phyloP scores from a whole-genome alignment of 257 asterid genomes.

The Solanum paucissectum region DNA sequence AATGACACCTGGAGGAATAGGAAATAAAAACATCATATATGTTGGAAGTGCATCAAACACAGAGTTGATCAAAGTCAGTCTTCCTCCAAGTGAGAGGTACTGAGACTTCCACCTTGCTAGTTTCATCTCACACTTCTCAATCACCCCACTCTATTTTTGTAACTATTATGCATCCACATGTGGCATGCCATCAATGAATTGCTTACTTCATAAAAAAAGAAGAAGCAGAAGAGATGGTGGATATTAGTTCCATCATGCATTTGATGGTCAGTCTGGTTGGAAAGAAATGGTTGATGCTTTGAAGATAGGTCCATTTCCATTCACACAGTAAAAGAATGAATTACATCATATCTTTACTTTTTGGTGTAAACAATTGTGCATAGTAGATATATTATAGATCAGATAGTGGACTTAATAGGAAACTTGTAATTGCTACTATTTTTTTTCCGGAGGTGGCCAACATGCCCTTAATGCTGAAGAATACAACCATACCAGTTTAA shows the following conservation, averaged over 20 bases:
- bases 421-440: background rate
- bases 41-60: too few relatives aligned
- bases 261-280: background rate
- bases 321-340: background rate
- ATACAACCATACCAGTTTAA: background rate
- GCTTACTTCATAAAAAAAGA: background rate
- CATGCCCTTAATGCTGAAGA: background rate
- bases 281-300: background rate
- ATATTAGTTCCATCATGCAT: background rate
- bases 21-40: too few relatives aligned
- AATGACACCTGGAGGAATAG: too few relatives aligned
- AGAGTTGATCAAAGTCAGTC: too few relatives aligned
- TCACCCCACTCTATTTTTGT: too few relatives aligned
- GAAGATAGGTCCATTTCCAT: background rate
- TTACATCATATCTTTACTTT: background rate
- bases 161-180: background rate
- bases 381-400: background rate
- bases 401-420: background rate
- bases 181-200: background rate
- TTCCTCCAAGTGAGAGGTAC: too few relatives aligned
- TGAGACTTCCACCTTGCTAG: too few relatives aligned
- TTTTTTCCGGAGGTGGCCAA: background rate
- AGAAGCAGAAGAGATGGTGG: background rate
- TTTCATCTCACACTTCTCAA: too few relatives aligned
- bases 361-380: background rate